Evolutionary conservation across 805 yeast genomes (phyloP).

Genomic region (Saturnispora zaruensis): DNA sequence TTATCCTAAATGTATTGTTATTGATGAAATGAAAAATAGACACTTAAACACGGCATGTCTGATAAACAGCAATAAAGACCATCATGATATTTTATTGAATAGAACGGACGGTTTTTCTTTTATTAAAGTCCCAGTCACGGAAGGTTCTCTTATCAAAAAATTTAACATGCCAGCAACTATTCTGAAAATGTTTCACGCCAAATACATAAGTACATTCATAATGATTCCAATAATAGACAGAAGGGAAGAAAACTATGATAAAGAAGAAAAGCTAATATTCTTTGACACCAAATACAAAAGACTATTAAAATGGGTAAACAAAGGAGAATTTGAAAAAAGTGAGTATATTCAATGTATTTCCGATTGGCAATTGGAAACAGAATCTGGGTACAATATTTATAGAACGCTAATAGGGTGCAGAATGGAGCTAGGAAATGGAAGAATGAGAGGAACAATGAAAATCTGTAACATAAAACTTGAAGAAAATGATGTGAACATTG

Average conservation of each 20-base stretch:
- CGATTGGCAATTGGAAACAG: conserved; percentile 29
- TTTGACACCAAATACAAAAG: conserved; percentile 19
- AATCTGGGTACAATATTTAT: conserved; percentile 15
- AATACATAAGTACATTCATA: conserved; percentile 18
- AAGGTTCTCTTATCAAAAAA: background rate
- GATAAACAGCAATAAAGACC: background rate
- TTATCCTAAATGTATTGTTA: conserved; percentile 22
- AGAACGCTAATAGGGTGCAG: conserved; percentile 31
- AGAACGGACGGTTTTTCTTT: background rate
- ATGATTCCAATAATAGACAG: conserved; percentile 12
- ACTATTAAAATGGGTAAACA: conserved; percentile 5
- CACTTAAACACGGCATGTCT: background rate
- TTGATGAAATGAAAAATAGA: conserved; percentile 14
- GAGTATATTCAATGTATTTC: conserved; percentile 26
- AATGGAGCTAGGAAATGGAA: conserved; percentile 4
- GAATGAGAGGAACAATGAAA: conserved; percentile 20
- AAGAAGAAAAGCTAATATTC: conserved; percentile 15
- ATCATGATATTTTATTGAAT: background rate
- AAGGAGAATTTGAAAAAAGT: conserved; percentile 11
- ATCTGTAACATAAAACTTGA: conserved; percentile 22
- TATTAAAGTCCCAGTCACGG: background rate
- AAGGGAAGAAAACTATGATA: background rate
- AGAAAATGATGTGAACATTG: conserved; percentile 12
- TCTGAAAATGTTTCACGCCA: conserved; percentile 21
- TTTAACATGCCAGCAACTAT: conserved; percentile 13